Evolutionary conservation across 2,329 filamentous ascomycete species (phyloP), one percentile per base, ranked within the genome.

Genomic region (Pestalotiopsis sp.): DNA sequence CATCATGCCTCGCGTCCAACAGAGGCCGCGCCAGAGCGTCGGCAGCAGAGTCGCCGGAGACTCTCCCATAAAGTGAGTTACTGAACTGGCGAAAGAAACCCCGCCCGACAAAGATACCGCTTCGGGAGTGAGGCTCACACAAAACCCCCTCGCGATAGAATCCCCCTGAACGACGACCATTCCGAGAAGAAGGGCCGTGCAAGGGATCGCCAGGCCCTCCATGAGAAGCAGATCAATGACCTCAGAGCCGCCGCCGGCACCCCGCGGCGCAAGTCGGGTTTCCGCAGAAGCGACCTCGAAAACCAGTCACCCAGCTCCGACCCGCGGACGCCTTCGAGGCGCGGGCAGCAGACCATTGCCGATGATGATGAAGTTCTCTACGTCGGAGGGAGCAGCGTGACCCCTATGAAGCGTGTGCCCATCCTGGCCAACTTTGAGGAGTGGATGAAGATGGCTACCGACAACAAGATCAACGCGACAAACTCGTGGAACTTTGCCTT

Each of bases 401-500:
- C 96, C 69, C 96, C 95, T 66, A 95, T 97, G 92, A 97, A 97
- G 86, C 92, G 95, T 70, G 93, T 97, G 36, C 96, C 96, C 1
- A 92, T 99, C 75, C 85, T 99, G 67, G 96, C 96, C 77, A 99
- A 99, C 82, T 99, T 98, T 76, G 96, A 99, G 80, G 96, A 99
- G 80, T 98, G 95, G 96, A 98, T 99, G 94, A 99, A 98, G 86
- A 97, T 99, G 94, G 96, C 96, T 2, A 98, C 96, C 17, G 96
- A 99, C 84, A 99, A 99, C 83, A 96, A 96, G 82, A 99, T 99
- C 86, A 99, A 98, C 79, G 95, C 96, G 63, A 90, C 92, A 69
- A 99, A 99, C 81, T 98, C 95, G 38, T 99, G 96, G 96, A 98
- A 98, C 80, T 98, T 99, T 82, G 96, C 96, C n/a, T 88, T 99